Base-by-base conservation (phyloP, 768 basidiomycete species). In the Strobilomyces dryophilus region DNA sequence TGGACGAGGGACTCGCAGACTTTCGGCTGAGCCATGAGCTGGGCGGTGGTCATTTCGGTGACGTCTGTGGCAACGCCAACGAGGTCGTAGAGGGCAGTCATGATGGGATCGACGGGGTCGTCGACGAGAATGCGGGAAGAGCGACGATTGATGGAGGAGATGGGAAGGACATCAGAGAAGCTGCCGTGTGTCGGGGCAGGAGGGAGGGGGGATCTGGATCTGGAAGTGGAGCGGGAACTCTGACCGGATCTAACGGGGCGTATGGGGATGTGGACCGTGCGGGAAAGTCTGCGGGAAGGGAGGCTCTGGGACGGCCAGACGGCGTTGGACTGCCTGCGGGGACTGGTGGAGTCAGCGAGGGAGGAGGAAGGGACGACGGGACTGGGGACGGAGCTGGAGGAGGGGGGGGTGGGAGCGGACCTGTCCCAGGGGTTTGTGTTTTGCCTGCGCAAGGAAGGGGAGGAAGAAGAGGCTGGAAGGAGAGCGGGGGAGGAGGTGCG, bases 51-150 rank as follows among this genome's bases (percentile, higher is more conserved):
- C 79, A 90, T 97, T 55, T 99, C 97, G 20, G 82, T 78, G 54
- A 98, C 84, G 66, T 98, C 95, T 26, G 94, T 95, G 27, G 95
- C 93, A 43, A 98, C 85, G 26, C 82, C 80, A 60, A 97, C 97
- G 65, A 98, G 82, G 58, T 92, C 90, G 69, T 97, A 97, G 32
- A 98, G 77, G 8, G 89, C 87, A 37, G 81, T 76, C 83, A 95
- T 87, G 74, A 95, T 92, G 39, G 90, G 89, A 74, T 93, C 91
- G 51, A 89, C 73, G 34, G 91, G 91, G 65, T 90, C 87, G 63
- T 93, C 91, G 34, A 90, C 79, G 57, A 91, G 79, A 44, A 91
- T 86, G 58, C 90, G 84, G 24, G 90, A 93, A 42, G 87, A 83
- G 45, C 90, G 84, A 51, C 85, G 85, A 70, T 85, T 84, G 54